Conservation (phyloP, 371 early-diverging fungal species). For the Mucor racemosus region DNA sequence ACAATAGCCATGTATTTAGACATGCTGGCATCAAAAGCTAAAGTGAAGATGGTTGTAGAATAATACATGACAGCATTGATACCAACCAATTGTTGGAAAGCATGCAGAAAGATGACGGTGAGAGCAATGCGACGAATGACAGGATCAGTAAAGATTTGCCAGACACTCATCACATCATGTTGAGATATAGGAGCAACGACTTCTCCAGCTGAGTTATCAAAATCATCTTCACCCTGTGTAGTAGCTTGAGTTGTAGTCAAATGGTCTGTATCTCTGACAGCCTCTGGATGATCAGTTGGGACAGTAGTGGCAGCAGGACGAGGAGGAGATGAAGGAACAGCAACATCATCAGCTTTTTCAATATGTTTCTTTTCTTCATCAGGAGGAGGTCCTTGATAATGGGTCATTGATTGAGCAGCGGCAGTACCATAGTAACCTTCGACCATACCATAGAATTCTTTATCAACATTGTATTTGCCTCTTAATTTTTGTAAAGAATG, state of each 20-base stretch:
- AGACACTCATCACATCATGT: conserved; percentile 27
- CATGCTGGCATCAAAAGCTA: conserved; percentile 46
- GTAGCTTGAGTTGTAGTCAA: background rate
- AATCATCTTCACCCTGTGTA: background rate
- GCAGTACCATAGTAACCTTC: background rate
- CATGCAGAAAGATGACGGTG: conserved; percentile 49
- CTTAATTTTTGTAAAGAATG: conserved; percentile 58
- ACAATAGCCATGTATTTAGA: conserved; percentile 66
- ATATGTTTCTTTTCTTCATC: conserved; percentile 1
- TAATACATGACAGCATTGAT: conserved; percentile 88
- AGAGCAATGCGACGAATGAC: conserved; percentile 61
- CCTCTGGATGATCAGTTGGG: background rate
- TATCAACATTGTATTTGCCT: conserved; percentile 12
- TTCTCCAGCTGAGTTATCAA: background rate
- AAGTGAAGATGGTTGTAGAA: conserved; percentile 70
- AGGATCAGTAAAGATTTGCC: conserved; percentile 51
- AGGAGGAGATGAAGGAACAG: background rate
- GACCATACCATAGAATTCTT: conserved; percentile 16
- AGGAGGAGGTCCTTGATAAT: background rate
- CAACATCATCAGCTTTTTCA: background rate
- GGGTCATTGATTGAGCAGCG: background rate
- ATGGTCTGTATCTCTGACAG: background rate
- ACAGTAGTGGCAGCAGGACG: conserved; percentile 7
- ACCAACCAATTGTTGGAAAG: conserved; percentile 81
- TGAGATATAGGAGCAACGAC: background rate